Evolutionary conservation across 73 alveolate species (phyloP).

Genomic region (Breviolum minutum): DNA sequence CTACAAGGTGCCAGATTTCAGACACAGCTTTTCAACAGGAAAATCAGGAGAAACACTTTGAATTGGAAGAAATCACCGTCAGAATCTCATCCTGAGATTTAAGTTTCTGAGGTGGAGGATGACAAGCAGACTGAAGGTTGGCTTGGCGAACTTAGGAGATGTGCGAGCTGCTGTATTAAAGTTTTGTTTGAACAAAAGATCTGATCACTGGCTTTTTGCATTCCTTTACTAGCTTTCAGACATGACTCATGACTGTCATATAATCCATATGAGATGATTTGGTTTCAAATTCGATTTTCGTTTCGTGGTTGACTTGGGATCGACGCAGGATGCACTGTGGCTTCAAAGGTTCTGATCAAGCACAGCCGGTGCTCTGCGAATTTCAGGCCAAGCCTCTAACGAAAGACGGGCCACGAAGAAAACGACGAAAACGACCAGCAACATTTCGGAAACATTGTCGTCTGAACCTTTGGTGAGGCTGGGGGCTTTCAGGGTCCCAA

Average conservation of each 20-base stretch:
- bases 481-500: conserved; percentile 33
- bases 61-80: background rate
- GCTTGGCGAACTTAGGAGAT: conserved; percentile 83
- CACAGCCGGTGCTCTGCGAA: conserved; percentile 68
- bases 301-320: background rate
- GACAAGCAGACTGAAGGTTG: conserved; percentile 60
- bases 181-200: background rate
- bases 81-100: too few relatives aligned
- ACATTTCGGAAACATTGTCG: background rate
- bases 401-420: background rate
- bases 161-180: background rate
- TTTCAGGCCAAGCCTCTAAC: conserved; percentile 13
- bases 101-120: conserved; percentile 48
- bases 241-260: background rate
- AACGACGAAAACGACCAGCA: background rate
- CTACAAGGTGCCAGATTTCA: conserved; percentile 17
- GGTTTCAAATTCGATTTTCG: background rate
- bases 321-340: conserved; percentile 85
- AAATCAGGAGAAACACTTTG: background rate
- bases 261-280: background rate
- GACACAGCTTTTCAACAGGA: background rate
- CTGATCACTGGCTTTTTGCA: background rate
- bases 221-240: too few relatives aligned
- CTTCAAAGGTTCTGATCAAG: conserved; percentile 58
- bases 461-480: background rate